phyloP scores from a whole-genome alignment of 768 basidiomycete species.

The Pisolithus orientalis region DNA sequence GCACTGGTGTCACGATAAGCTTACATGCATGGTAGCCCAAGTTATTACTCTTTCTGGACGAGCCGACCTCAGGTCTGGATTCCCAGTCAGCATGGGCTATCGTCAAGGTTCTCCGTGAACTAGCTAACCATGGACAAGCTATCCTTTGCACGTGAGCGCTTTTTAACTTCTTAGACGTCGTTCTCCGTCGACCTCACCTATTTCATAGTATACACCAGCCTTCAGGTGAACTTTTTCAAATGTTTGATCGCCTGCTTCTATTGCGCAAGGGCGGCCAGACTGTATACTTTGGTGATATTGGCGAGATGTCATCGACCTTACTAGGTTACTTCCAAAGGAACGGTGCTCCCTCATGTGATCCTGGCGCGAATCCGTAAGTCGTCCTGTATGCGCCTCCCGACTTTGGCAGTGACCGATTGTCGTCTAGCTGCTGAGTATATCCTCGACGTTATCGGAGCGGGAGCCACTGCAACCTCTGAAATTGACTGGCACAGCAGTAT shows the following conservation, averaged over 20 bases:
- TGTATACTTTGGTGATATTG: conserved; percentile 56
- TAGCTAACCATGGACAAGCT: conserved; percentile 49
- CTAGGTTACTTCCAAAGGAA: conserved; percentile 19
- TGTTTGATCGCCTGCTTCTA: conserved; percentile 45
- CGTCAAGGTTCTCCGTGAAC: conserved; percentile 41
- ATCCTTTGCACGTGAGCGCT: conserved; percentile 47
- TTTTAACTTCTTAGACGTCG: neutral
- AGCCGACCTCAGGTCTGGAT: conserved; percentile 53
- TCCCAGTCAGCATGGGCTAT: conserved; percentile 49
- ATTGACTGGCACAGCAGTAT: conserved; percentile 47
- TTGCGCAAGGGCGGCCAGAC: conserved; percentile 53
- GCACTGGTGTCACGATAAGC: neutral
- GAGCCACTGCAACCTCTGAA: conserved; percentile 37
- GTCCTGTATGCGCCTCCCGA: too few relatives aligned
- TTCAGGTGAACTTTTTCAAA: conserved; percentile 44
- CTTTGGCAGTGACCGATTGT: conserved; percentile 14
- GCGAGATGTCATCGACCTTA: conserved; percentile 15
- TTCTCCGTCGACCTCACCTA: neutral
- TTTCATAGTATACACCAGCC: conserved; percentile 24
- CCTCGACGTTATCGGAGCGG: conserved; percentile 52
- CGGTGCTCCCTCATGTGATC: too few relatives aligned
- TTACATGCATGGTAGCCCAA: conserved; percentile 24
- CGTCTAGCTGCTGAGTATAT: conserved; percentile 39
- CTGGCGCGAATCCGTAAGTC: too few relatives aligned
- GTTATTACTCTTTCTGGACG: conserved; percentile 51